Conservation (phyloP, 345 rosid genomes). For the Capsella bursapastoris region DNA sequence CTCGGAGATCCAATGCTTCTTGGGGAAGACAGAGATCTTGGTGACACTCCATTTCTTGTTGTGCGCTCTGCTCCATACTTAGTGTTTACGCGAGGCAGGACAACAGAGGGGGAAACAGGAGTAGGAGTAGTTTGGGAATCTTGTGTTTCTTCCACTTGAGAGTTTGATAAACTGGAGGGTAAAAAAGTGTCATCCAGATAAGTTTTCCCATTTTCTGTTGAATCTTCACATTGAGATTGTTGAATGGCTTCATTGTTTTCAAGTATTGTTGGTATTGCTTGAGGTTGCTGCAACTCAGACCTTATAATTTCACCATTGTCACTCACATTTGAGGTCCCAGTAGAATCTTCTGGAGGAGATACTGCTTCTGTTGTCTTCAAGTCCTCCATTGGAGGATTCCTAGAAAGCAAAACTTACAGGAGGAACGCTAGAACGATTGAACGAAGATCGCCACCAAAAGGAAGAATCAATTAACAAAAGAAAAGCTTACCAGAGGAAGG, state of each 20-base stretch:
- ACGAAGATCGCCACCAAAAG: neutral
- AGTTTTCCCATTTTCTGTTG: conserved; percentile 34
- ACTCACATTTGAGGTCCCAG: conserved; percentile 30
- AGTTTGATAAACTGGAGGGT: conserved; percentile 30
- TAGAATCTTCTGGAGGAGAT: conserved; percentile 41
- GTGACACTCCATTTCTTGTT: conserved; percentile 36
- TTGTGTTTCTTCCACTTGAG: conserved; percentile 31
- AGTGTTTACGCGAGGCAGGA: conserved; percentile 49
- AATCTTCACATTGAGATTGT: conserved; percentile 26
- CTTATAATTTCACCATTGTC: conserved; percentile 18
- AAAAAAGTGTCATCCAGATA: conserved; percentile 40
- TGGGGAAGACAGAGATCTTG: conserved; percentile 37
- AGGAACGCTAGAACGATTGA: conserved; percentile 6
- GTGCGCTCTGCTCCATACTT: conserved; percentile 37
- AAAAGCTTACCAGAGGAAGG: conserved; percentile 17
- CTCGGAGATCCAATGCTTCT: conserved; percentile 45
- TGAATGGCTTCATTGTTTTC: conserved; percentile 25
- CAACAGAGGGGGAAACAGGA: conserved; percentile 15
- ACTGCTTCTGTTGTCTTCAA: conserved; percentile 40
- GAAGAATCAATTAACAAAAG: conserved; percentile 6
- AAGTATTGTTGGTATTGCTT: conserved; percentile 12
- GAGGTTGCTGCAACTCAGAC: conserved; percentile 37
- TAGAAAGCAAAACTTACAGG: conserved; percentile 10
- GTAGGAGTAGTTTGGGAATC: conserved; percentile 18
- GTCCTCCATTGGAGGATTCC: conserved; percentile 55